Evolutionary conservation across 2,329 filamentous ascomycete genomes (phyloP).

Genomic region (Talaromyces sp.): DNA sequence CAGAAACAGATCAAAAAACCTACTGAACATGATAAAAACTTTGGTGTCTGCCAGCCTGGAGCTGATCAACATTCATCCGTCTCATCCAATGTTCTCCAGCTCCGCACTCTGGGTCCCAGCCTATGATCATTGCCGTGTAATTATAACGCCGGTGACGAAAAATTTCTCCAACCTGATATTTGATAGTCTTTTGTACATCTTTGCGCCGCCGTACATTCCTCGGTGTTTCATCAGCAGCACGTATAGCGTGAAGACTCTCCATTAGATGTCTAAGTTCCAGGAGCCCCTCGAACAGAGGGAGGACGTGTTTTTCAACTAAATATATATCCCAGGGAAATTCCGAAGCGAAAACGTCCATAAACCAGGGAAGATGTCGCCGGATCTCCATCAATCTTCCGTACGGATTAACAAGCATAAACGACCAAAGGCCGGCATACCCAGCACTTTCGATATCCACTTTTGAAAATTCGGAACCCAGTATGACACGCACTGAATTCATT

Average conservation of each 20-base stretch:
- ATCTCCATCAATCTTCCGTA: constrained; percentile 46
- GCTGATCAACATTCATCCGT: constrained; percentile 58
- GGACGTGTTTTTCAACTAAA: constrained; percentile 64
- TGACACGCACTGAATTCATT: constrained; percentile 62
- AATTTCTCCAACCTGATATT: constrained; percentile 72
- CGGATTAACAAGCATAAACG: constrained; percentile 52
- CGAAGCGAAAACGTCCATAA: constrained; percentile 61
- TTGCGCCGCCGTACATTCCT: constrained; percentile 42
- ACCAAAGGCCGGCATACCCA: constrained; percentile 72
- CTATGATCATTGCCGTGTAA: constrained; percentile 77
- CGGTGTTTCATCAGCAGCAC: constrained; percentile 52
- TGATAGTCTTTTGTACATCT: constrained; percentile 44
- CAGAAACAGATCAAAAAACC: constrained; percentile 38
- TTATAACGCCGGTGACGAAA: constrained; percentile 77
- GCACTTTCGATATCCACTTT: constrained; percentile 56
- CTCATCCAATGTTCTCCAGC: constrained; percentile 60
- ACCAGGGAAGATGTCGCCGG: constrained; percentile 59
- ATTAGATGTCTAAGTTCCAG: constrained; percentile 52
- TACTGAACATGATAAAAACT: constrained; percentile 86
- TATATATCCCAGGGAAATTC: constrained; percentile 68
- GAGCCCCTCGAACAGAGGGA: constrained; percentile 54
- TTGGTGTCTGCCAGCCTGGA: constrained; percentile 58
- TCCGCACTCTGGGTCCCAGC: constrained; percentile 68
- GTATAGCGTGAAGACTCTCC: constrained; percentile 53
- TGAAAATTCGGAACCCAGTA: constrained; percentile 22